These are phyloP conservation scores for Yamadazyma atlantica DNA, from an alignment of 1,139 yeast genomes.

Conservation along the genomic window DNA sequence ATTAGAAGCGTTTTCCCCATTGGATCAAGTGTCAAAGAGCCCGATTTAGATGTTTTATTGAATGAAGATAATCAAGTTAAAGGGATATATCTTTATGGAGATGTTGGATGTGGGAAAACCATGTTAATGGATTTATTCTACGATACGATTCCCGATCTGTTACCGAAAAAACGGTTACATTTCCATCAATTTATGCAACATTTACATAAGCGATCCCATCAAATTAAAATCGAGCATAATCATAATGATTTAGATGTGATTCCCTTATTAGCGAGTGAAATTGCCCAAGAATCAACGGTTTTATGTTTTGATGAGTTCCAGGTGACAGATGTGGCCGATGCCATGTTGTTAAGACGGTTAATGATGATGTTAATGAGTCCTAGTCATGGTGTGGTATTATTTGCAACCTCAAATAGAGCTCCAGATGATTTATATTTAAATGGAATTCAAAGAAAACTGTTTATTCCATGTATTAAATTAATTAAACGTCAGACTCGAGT, in stretches of 20 bases:
- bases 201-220: constrained; percentile 84
- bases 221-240: constrained; percentile 58
- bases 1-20: constrained; percentile 1
- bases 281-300: constrained; percentile 72
- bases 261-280: constrained; percentile 80
- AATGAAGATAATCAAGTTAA: constrained; percentile 41
- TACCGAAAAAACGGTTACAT: constrained; percentile 79
- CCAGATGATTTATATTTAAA: constrained; percentile 91
- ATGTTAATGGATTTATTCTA: constrained; percentile 97
- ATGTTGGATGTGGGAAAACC: constrained; percentile 97
- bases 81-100: constrained; percentile 93
- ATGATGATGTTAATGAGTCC: constrained; percentile 61
- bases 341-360: constrained; percentile 85
- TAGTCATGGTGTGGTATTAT: constrained; percentile 78
- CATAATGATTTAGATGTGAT: constrained; percentile 74
- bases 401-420: constrained; percentile 93
- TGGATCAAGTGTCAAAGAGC: constrained; percentile 11
- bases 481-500: constrained; percentile 75
- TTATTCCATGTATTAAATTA: constrained; percentile 86
- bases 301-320: constrained; percentile 95
- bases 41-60: constrained; percentile 13
- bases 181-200: constrained; percentile 97
- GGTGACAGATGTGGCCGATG: constrained; percentile 97
- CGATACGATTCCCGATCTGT: constrained; percentile 71
- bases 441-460: constrained; percentile 89